Conservation (phyloP, 1,139 yeast genomes). For the Yamadazyma aaseri region DNA sequence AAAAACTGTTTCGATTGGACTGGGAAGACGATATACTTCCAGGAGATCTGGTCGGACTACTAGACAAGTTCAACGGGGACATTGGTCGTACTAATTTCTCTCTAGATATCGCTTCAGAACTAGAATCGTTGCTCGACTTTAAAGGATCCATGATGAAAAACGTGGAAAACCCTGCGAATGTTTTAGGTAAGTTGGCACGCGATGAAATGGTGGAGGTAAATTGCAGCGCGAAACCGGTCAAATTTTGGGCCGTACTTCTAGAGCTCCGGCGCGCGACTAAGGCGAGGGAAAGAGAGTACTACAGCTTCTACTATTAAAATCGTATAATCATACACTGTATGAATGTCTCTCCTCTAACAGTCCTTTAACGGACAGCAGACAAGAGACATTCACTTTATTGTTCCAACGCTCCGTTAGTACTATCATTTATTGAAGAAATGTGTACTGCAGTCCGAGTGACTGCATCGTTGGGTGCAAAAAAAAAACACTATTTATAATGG, state of each 20-base stretch:
- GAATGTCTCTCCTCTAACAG: too few species aligned
- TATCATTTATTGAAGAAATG: conserved; percentile 26
- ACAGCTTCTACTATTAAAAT: too few species aligned
- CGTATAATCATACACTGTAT: too few species aligned
- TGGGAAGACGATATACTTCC: conserved; percentile 5
- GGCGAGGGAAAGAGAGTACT: too few species aligned
- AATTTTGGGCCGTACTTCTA: too few species aligned
- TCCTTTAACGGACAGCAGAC: not conserved
- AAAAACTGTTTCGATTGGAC: conserved; percentile 5
- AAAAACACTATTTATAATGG: too few species aligned
- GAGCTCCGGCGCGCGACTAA: too few species aligned
- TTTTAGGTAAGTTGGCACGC: conserved; percentile 5
- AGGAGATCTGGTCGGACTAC: conserved; percentile 1
- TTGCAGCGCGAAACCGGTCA: too few species aligned
- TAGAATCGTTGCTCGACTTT: not conserved
- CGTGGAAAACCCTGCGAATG: not conserved
- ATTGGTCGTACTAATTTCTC: conserved; percentile 18
- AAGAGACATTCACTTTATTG: conserved; percentile 15
- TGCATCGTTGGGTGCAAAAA: conserved; percentile 51
- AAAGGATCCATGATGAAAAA: not conserved
- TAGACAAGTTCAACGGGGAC: conserved; percentile 28
- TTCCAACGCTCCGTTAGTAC: conserved; percentile 73
- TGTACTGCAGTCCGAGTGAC: conserved; percentile 59
- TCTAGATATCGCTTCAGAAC: not conserved
- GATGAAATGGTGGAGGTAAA: too few species aligned